Evolutionary conservation across 2,329 filamentous ascomycete genomes (phyloP).

Genomic region (Claviceps africana): DNA sequence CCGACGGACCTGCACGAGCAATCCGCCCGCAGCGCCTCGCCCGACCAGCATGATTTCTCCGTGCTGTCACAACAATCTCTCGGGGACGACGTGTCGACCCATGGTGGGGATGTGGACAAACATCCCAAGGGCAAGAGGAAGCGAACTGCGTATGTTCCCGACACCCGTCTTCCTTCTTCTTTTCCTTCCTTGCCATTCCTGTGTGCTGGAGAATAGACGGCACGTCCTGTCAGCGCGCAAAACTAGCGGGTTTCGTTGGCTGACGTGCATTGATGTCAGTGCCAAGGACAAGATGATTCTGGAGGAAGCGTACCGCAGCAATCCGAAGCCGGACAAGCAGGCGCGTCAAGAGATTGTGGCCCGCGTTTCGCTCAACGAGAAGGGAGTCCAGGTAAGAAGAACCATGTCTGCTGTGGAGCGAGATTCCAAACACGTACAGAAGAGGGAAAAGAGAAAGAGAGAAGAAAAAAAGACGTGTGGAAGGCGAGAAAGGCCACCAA

Average conservation of each 20-base stretch:
- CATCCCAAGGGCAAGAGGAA: conserved; percentile 50
- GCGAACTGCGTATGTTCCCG: conserved; percentile 42
- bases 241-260: background rate
- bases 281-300: conserved; percentile 80
- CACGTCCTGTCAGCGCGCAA: background rate
- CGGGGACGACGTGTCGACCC: conserved; percentile 1
- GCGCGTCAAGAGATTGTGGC: conserved; percentile 73
- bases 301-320: conserved; percentile 69
- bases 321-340: conserved; percentile 83
- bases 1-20: conserved; percentile 12
- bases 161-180: background rate
- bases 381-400: conserved; percentile 80
- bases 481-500: background rate
- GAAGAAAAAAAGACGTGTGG: background rate
- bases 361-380: conserved; percentile 80
- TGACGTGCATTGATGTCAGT: conserved; percentile 27
- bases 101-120: conserved; percentile 19
- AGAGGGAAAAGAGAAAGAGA: background rate
- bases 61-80: conserved; percentile 7
- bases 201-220: background rate
- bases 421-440: background rate
- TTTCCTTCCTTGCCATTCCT: background rate
- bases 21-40: conserved; percentile 11
- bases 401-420: background rate
- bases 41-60: conserved; percentile 13